A percentile compares a stretch with the other conserved stretches of the same genome.
These are phyloP conservation scores for Aspergillus bridgeri DNA, from an alignment of 495 filamentous ascomycete species.

Conservation along the genomic window DNA sequence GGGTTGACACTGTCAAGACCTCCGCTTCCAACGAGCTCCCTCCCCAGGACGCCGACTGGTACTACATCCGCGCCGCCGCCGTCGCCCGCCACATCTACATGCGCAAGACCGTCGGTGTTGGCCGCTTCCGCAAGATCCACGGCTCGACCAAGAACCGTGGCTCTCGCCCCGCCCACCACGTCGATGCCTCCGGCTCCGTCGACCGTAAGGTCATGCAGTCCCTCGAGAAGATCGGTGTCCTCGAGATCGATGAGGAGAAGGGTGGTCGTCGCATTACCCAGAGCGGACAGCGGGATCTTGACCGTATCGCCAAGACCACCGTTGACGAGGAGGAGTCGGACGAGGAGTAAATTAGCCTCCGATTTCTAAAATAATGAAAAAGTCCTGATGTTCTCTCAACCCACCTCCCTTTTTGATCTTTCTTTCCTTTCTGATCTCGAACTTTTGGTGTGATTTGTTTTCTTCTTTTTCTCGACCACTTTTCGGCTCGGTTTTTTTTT, in stretches of 20 bases:
- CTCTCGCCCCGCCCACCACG: slow-evolving; percentile 85
- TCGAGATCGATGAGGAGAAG: slow-evolving; percentile 95
- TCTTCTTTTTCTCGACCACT: background rate
- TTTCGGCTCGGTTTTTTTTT: background rate
- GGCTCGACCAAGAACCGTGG: slow-evolving; percentile 97
- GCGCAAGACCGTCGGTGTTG: slow-evolving; percentile 97
- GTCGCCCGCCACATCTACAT: slow-evolving; percentile 98
- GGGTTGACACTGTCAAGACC: slow-evolving; percentile 99
- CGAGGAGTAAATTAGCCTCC: slow-evolving; percentile 44
- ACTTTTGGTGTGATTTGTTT: slow-evolving; percentile 2
- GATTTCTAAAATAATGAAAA: slow-evolving; percentile 32
- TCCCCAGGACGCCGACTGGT: slow-evolving; percentile 94
- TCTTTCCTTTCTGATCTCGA: slow-evolving; percentile 3
- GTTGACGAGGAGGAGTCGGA: slow-evolving; percentile 52
- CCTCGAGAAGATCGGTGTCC: slow-evolving; percentile 97
- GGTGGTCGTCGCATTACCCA: slow-evolving; percentile 96
- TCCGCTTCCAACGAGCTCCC: slow-evolving; percentile 93
- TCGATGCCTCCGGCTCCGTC: slow-evolving; percentile 89
- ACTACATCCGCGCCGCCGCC: slow-evolving; percentile 94
- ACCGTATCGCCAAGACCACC: slow-evolving; percentile 68
- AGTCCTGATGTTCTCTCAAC: slow-evolving; percentile 33
- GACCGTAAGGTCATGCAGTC: slow-evolving; percentile 95
- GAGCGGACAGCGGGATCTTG: slow-evolving; percentile 95
- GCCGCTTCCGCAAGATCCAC: slow-evolving; percentile 87
- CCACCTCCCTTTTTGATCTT: slow-evolving; percentile 21